Conservation (phyloP, 2,329 filamentous ascomycete genomes). For the Plectosphaerella cucumerina region DNA sequence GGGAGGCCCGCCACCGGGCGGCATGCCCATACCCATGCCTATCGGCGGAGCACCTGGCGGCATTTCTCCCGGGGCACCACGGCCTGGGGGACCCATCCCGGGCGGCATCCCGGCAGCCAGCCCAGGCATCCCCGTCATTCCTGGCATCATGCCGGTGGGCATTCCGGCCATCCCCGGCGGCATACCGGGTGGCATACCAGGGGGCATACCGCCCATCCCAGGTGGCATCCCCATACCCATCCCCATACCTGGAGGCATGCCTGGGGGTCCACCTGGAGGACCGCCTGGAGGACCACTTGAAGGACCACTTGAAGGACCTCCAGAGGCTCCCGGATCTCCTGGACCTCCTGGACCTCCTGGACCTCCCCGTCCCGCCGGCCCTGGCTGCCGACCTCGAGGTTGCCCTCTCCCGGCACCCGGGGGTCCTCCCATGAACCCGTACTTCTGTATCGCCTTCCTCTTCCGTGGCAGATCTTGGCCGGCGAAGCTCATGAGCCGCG, state of each 20-base stretch:
- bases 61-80: neutral
- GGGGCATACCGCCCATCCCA: slow-evolving; percentile 2
- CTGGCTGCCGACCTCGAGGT: neutral
- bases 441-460: slow-evolving; percentile 57
- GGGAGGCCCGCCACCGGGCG: slow-evolving; percentile 1
- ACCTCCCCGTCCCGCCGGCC: neutral
- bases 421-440: slow-evolving; percentile 31
- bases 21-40: neutral
- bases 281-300: neutral
- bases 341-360: too few species aligned
- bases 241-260: slow-evolving; percentile 32
- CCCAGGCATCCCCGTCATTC: slow-evolving; percentile 1
- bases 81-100: neutral
- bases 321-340: neutral
- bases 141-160: neutral
- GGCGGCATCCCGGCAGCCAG: slow-evolving; percentile 5
- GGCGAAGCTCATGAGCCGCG: slow-evolving; percentile 73
- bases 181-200: slow-evolving; percentile 4
- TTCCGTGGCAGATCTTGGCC: slow-evolving; percentile 77
- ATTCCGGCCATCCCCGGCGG: slow-evolving; percentile 5
- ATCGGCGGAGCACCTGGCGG: slow-evolving; percentile 2
- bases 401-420: neutral
- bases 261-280: neutral
- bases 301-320: too few species aligned
- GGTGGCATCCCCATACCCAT: too few species aligned